Evolutionary conservation across 257 asterid genomes (phyloP), one percentile per base, ranked within the genome.

Genomic region (Ilex asprella): DNA sequence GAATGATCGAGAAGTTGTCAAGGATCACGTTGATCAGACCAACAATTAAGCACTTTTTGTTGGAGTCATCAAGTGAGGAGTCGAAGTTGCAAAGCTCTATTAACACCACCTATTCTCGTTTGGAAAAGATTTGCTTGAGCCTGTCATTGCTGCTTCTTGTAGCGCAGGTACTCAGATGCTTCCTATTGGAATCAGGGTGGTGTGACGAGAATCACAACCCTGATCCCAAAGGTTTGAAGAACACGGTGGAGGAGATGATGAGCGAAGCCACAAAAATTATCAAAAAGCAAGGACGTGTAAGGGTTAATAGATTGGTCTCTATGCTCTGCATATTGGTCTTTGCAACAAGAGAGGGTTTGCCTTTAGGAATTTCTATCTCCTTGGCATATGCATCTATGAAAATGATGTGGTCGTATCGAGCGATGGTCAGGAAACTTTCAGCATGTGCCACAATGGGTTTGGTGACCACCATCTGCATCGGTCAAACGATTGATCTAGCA

Each of bases 321-420:
- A 35, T 65, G 68, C 73, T 81, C 12, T 67, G 76, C n/a, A 31
- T 78, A 39, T 72, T 78, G 21, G n/a, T 75, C 29, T 66, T 81
- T 30, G 81, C 80, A 12, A 30, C 57, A 41, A 67, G 82, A 70
- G 81, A 81, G 35, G 80, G 83, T 27, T 58, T 77, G 58, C 73
- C 87, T 6, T 58, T 81, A 16, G 87, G 84, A 16, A 29, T 81
- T n/a, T 72, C 67, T 39, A 57, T 63, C 52, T 46, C 71, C 13
- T 13, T 46, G 15, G 52, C 52, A 10, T 62, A 44, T 21, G 75
- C 80, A 41, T 73, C 82, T 5, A 65, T 56, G 30, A 74, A 71
- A 59, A 63, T 81, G 63, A 75, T 49, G 47, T 41, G 50, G 6
- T 29, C 44, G 7, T 35, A 35, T 21, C 58, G 16, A 0, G 78